Base-by-base conservation (phyloP, 1,284 basidiomycete species). In the Cryptococcus sp. region DNA sequence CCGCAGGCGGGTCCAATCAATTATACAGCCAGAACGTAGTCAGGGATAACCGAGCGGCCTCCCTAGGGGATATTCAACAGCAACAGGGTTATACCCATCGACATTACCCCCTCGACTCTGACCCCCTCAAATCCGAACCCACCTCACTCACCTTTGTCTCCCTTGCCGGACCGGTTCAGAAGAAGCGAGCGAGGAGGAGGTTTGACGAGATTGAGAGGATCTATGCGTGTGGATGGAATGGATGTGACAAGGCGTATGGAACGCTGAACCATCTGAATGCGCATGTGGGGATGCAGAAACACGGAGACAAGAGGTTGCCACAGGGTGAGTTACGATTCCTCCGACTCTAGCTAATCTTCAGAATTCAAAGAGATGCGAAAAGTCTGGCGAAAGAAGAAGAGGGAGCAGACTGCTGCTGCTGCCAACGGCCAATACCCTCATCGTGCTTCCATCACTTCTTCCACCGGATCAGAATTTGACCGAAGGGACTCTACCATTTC, bases 291-390 rank as follows among this genome's bases (percentile, higher is more conserved):
- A 81, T 81, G 79, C 81, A 82, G 65, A 81, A 81, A 68, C 81
- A 83, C 60, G 81, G 81, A 5, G 73, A 78, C 38, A 82, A 81
- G 65, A 68, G 80, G 14, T 71, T 79, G 32, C 81, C 81, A 4
- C 66, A 74, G 38, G 77, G 80, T 80, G 50, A 69, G 78, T 75
- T 11, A 34, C 7, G 11, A 15, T 34, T 14, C 8, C 14, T 15
- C 33, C 46, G 43, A 13, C 13, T 5, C 36, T 31, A 10, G 54
- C 60, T 62, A 55, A 64, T 35, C 58, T 52, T 64, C 73, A 95
- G 94, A 98, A 80, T 98, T 98, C 81, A 97, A 96, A 74, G 95
- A 97, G 69, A 86, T 96, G 72, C 85, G 94, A 60, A 96, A 94
- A 74, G 88, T 89, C 65, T 96, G 93, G 92, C 85, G 92, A 53